These are phyloP conservation scores for Lactarius sp. DNA, from an alignment of 768 basidiomycete genomes.

Conservation along the genomic window DNA sequence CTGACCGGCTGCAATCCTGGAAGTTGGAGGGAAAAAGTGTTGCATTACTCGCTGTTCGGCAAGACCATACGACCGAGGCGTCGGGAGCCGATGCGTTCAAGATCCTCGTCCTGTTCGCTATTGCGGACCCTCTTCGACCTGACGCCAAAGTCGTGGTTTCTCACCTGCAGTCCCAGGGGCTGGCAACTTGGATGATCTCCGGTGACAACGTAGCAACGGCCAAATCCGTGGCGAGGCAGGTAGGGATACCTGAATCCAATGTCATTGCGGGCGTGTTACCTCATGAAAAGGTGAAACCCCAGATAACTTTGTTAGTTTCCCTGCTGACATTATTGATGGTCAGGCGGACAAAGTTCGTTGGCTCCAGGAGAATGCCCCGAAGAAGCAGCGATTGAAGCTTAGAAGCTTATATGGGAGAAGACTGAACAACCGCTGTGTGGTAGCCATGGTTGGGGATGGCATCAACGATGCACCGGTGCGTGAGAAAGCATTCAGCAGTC, in stretches of 20 bases:
- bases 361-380: slow-evolving; percentile 44
- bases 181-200: slow-evolving; percentile 75
- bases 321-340: slow-evolving; percentile 10
- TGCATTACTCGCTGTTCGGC: slow-evolving; percentile 49
- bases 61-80: neutral
- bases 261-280: slow-evolving; percentile 83
- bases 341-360: slow-evolving; percentile 56
- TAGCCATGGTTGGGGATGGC: slow-evolving; percentile 58
- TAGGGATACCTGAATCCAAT: slow-evolving; percentile 61
- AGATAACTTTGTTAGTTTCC: neutral
- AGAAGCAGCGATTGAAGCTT: slow-evolving; percentile 34
- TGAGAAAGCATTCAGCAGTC: slow-evolving; percentile 2
- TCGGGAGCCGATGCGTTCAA: slow-evolving; percentile 26
- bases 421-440: slow-evolving; percentile 39
- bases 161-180: slow-evolving; percentile 45
- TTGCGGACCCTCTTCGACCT: slow-evolving; percentile 57
- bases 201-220: slow-evolving; percentile 74
- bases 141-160: slow-evolving; percentile 54
- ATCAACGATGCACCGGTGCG: slow-evolving; percentile 56
- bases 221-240: slow-evolving; percentile 57
- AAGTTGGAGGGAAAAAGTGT: slow-evolving; percentile 67
- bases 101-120: slow-evolving; percentile 51
- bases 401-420: slow-evolving; percentile 26
- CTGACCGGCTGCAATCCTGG: slow-evolving; percentile 43
- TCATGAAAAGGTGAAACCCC: slow-evolving; percentile 58